A percentile compares a stretch with the other conserved stretches of the same genome.
Evolutionary conservation across 1,284 basidiomycete genomes (phyloP).

Genomic region (Acaromyces ingoldii): DNA sequence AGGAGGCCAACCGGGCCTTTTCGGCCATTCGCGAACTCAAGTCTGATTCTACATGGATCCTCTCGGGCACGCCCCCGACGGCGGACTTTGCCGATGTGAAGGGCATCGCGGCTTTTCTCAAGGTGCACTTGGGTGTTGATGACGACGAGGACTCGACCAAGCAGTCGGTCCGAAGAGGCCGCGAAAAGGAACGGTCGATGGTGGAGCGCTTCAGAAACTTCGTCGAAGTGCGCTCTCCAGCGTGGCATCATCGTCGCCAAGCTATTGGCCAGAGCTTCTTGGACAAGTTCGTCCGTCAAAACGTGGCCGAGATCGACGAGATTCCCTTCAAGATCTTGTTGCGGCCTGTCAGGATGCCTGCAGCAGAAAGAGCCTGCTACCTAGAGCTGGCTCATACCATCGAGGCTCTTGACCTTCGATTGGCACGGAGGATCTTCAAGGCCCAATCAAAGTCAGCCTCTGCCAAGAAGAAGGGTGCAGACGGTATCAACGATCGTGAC

Average conservation of each 20-base stretch:
- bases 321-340: slow-evolving; percentile 72
- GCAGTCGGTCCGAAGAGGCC: slow-evolving; percentile 34
- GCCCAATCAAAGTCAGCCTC: slow-evolving; percentile 15
- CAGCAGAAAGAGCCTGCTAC: slow-evolving; percentile 90
- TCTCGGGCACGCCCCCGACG: slow-evolving; percentile 92
- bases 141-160: slow-evolving; percentile 73
- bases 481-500: slow-evolving; percentile 63
- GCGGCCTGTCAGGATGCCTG: slow-evolving; percentile 70
- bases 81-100: slow-evolving; percentile 85
- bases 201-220: slow-evolving; percentile 93
- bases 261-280: slow-evolving; percentile 73
- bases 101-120: slow-evolving; percentile 55
- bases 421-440: slow-evolving; percentile 49
- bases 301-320: slow-evolving; percentile 93
- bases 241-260: slow-evolving; percentile 86
- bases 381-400: slow-evolving; percentile 92
- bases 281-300: slow-evolving; percentile 58
- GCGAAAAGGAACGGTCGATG: slow-evolving; percentile 75
- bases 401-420: slow-evolving; percentile 71
- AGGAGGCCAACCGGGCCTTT: slow-evolving; percentile 62
- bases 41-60: slow-evolving; percentile 79
- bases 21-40: slow-evolving; percentile 71
- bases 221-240: slow-evolving; percentile 82
- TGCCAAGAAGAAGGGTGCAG: slow-evolving; percentile 13
- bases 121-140: slow-evolving; percentile 56